phyloP scores from a whole-genome alignment of 306 rosid genomes.

The Pyrus betulifolia region DNA sequence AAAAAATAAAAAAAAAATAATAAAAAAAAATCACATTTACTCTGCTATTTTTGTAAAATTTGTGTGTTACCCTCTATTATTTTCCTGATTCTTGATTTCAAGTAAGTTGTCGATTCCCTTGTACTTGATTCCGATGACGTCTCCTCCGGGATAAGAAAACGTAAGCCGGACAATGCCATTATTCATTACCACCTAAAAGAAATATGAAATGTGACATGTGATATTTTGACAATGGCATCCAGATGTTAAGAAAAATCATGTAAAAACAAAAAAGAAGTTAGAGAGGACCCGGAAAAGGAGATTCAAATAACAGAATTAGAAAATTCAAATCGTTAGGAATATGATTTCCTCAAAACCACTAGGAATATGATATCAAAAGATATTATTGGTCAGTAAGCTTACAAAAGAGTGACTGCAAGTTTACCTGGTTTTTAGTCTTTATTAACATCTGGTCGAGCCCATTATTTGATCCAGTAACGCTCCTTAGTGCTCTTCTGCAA shows the following conservation, averaged over 20 bases:
- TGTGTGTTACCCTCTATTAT: conserved; percentile 57
- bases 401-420: neutral
- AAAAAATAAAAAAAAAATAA: no score
- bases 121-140: conserved; percentile 41
- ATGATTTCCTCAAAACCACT: no score
- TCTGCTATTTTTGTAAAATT: neutral
- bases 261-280: neutral
- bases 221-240: neutral
- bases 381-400: neutral
- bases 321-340: no score
- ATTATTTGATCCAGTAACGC: neutral
- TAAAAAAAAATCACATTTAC: neutral
- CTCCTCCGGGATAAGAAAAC: conserved; percentile 49
- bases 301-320: neutral
- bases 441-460: neutral
- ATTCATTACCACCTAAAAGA: conserved; percentile 42
- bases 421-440: neutral
- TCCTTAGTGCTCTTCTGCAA: conserved; percentile 7
- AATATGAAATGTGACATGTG: neutral
- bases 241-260: neutral
- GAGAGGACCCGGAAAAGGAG: neutral
- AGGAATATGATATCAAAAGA: no score
- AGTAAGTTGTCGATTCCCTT: conserved; percentile 43
- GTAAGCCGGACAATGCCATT: conserved; percentile 52
- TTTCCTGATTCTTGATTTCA: neutral